A percentile compares a stretch with the other conserved stretches of the same genome.
Conservation (phyloP, 305 asterid genomes). For the Andrographis paniculata region DNA sequence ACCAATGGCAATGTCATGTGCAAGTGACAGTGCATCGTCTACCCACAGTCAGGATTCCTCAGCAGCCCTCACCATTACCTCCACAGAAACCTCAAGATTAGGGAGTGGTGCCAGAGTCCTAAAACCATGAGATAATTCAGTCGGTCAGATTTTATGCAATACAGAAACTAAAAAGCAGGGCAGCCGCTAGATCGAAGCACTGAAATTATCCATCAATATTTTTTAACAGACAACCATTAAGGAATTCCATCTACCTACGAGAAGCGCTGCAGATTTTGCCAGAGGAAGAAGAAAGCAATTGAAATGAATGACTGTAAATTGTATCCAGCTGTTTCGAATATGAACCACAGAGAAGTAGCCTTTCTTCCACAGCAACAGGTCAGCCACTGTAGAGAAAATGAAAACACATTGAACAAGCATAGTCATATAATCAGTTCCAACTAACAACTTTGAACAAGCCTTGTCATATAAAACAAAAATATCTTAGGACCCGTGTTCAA, state of each 20-base stretch:
- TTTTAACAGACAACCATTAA: no score
- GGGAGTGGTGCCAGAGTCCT: slow-evolving; percentile 93
- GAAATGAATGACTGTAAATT: slow-evolving; percentile 55
- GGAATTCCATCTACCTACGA: slow-evolving; percentile 79
- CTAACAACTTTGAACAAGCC: no score
- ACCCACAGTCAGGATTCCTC: slow-evolving; percentile 62
- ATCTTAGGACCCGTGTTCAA: no score
- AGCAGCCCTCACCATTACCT: slow-evolving; percentile 53
- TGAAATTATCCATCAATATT: no score
- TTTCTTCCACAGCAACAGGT: slow-evolving; percentile 74
- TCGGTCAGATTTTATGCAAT: no score
- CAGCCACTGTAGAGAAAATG: slow-evolving; percentile 52
- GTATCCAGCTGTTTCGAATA: slow-evolving; percentile 76
- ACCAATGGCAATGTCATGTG: slow-evolving; percentile 66
- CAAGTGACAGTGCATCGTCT: slow-evolving; percentile 49
- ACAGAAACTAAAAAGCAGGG: slow-evolving; percentile 3
- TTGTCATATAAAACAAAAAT: no score
- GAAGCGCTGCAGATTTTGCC: slow-evolving; percentile 94
- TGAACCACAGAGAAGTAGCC: slow-evolving; percentile 65
- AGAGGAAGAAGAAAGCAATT: slow-evolving; percentile 57
- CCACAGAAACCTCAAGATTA: slow-evolving; percentile 69
- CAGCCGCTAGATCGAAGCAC: background rate
- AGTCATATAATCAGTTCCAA: no score
- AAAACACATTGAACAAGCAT: background rate
- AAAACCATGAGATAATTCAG: slow-evolving; percentile 19